Conservation (phyloP, 2,329 filamentous ascomycete genomes). For the Verticillium longisporum region DNA sequence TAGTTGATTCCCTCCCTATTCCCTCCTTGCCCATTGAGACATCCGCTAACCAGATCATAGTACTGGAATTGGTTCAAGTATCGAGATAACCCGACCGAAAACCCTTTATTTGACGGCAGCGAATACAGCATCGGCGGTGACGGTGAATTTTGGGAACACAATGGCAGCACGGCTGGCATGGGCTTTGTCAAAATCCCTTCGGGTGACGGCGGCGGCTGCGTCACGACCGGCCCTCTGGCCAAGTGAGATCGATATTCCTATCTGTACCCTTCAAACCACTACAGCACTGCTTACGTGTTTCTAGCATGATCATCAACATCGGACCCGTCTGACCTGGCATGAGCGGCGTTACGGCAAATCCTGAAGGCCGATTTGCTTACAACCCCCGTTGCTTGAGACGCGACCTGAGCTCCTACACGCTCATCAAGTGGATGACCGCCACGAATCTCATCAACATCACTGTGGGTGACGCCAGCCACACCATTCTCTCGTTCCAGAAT, state of each 20-base stretch:
- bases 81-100: slow-evolving; percentile 19
- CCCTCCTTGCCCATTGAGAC: background rate
- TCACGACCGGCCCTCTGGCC: slow-evolving; percentile 23
- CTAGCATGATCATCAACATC: slow-evolving; percentile 18
- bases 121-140: slow-evolving; percentile 30
- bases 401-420: slow-evolving; percentile 13
- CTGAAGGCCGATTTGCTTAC: slow-evolving; percentile 11
- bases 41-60: slow-evolving; percentile 2
- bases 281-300: background rate
- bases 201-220: slow-evolving; percentile 26
- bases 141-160: slow-evolving; percentile 22
- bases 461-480: slow-evolving; percentile 9
- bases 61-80: slow-evolving; percentile 31
- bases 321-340: slow-evolving; percentile 19
- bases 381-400: slow-evolving; percentile 23
- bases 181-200: slow-evolving; percentile 22
- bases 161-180: slow-evolving; percentile 12
- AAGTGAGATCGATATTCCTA: slow-evolving; percentile 1
- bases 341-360: slow-evolving; percentile 1
- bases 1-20: background rate
- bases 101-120: slow-evolving; percentile 32
- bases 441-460: slow-evolving; percentile 17
- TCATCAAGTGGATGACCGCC: slow-evolving; percentile 10
- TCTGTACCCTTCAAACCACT: no score
- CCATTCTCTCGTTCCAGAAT: slow-evolving; percentile 19